Conservation (phyloP, 371 early-diverging fungal species). For the Syncephalastrum sp. region DNA sequence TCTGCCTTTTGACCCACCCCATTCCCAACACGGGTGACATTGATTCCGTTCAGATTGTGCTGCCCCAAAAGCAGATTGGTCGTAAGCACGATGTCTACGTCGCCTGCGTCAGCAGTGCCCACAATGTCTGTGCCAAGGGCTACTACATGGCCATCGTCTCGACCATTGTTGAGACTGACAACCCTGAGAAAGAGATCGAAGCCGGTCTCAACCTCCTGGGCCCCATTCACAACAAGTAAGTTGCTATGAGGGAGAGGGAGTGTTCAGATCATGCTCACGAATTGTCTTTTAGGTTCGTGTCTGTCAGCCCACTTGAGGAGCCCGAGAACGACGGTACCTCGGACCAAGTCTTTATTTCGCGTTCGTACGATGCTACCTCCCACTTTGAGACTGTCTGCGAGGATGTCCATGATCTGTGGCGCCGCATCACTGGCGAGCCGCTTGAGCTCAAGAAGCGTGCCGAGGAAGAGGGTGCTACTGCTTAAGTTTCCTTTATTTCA, state of each 20-base stretch:
- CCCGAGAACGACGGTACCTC: slow-evolving; percentile 82
- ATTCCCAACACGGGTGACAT: slow-evolving; percentile 90
- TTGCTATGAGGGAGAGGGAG: not conserved
- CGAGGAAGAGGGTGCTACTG: slow-evolving; percentile 54
- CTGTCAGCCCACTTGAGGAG: slow-evolving; percentile 80
- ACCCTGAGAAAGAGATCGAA: slow-evolving; percentile 86
- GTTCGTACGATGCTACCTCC: slow-evolving; percentile 97
- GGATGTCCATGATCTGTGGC: slow-evolving; percentile 94
- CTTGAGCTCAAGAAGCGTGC: slow-evolving; percentile 70
- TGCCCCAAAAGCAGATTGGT: slow-evolving; percentile 95
- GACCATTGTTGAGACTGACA: slow-evolving; percentile 88
- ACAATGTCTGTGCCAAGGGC: slow-evolving; percentile 89
- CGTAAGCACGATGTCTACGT: slow-evolving; percentile 95
- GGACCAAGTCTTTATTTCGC: slow-evolving; percentile 88
- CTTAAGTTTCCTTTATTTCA: slow-evolving; percentile 16
- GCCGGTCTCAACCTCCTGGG: slow-evolving; percentile 89
- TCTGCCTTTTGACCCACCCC: slow-evolving; percentile 91
- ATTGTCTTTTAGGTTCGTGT: slow-evolving; percentile 59
- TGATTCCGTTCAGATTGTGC: slow-evolving; percentile 94
- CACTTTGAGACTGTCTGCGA: slow-evolving; percentile 98
- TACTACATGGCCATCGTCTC: slow-evolving; percentile 94
- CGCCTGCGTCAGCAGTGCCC: slow-evolving; percentile 86
- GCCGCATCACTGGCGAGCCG: slow-evolving; percentile 90
- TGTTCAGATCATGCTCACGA: not conserved
- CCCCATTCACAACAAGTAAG: slow-evolving; percentile 80